phyloP scores from a whole-genome alignment of 495 filamentous ascomycete genomes.

The Poronia punctata region DNA sequence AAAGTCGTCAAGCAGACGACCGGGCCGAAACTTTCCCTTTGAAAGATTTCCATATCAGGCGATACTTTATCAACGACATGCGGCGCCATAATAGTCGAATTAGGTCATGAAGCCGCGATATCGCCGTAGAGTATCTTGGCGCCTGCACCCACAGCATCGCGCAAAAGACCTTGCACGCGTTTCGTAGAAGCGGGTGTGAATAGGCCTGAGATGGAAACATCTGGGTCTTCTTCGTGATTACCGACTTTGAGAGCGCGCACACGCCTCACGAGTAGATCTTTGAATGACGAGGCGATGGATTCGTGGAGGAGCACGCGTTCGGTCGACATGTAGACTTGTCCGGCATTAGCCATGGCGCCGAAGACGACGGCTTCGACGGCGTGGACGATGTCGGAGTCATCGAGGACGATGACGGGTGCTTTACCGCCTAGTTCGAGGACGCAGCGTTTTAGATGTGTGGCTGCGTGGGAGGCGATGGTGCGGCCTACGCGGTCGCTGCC shows the following conservation, averaged over 20 bases:
- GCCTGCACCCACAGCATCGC: slow-evolving; percentile 42
- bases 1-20: slow-evolving; percentile 23
- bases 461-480: slow-evolving; percentile 40
- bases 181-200: slow-evolving; percentile 45
- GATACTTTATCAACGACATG: slow-evolving; percentile 27
- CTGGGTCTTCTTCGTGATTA: slow-evolving; percentile 32
- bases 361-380: slow-evolving; percentile 28
- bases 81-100: slow-evolving; percentile 21
- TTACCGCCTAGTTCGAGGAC: slow-evolving; percentile 37
- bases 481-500: slow-evolving; percentile 28
- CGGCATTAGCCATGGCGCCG: slow-evolving; percentile 23
- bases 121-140: slow-evolving; percentile 26
- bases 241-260: slow-evolving; percentile 18
- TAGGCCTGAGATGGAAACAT: slow-evolving; percentile 43
- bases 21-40: slow-evolving; percentile 30
- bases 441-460: slow-evolving; percentile 50
- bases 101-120: slow-evolving; percentile 17
- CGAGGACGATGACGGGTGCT: slow-evolving; percentile 26
- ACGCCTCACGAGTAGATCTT: slow-evolving; percentile 14
- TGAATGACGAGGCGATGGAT: slow-evolving; percentile 22
- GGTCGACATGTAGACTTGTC: slow-evolving; percentile 34
- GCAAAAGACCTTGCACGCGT: slow-evolving; percentile 50
- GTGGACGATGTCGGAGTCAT: slow-evolving; percentile 27
- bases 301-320: slow-evolving; percentile 26
- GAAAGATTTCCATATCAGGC: slow-evolving; percentile 24